Percentiles rank a stretch among this genome's conserved stretches.
Conservation (phyloP, 2,329 filamentous ascomycete genomes). For the Pseudogymnoascus sp. region DNA sequence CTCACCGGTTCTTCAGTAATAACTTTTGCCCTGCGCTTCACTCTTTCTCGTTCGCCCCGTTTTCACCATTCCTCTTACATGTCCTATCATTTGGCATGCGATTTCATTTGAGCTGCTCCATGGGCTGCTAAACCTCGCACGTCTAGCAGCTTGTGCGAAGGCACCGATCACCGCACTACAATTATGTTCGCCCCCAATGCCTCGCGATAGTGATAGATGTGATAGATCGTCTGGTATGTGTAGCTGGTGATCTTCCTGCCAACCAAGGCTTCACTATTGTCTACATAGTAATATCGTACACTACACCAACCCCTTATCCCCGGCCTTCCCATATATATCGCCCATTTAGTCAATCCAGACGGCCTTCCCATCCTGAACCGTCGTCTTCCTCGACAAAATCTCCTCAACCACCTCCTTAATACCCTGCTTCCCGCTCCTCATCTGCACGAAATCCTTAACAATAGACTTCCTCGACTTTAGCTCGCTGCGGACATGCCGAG, state of each 20-base stretch:
- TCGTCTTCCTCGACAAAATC: constrained; percentile 57
- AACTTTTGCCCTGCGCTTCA: too few relatives aligned
- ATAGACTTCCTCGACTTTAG: constrained; percentile 47
- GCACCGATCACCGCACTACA: too few relatives aligned
- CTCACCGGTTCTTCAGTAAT: too few relatives aligned
- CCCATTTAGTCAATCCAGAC: constrained; percentile 19
- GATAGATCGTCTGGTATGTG: not conserved
- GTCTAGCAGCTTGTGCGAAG: too few relatives aligned
- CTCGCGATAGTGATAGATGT: too few relatives aligned
- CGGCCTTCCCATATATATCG: not conserved
- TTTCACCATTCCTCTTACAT: too few relatives aligned
- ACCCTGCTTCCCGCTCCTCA: constrained; percentile 58
- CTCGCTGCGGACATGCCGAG: constrained; percentile 36
- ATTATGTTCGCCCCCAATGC: too few relatives aligned
- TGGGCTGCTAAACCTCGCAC: too few relatives aligned
- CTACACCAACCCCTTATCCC: not conserved
- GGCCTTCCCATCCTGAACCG: constrained; percentile 34
- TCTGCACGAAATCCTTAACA: constrained; percentile 52
- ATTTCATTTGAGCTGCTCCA: too few relatives aligned
- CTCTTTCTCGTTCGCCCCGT: too few relatives aligned
- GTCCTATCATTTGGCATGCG: too few relatives aligned
- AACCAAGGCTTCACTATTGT: not conserved
- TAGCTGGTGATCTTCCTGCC: not conserved
- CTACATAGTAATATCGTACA: constrained; percentile 9
- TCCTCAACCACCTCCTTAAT: constrained; percentile 61